phyloP scores from a whole-genome alignment of 768 basidiomycete species.

The Daedaleopsis nitida region DNA sequence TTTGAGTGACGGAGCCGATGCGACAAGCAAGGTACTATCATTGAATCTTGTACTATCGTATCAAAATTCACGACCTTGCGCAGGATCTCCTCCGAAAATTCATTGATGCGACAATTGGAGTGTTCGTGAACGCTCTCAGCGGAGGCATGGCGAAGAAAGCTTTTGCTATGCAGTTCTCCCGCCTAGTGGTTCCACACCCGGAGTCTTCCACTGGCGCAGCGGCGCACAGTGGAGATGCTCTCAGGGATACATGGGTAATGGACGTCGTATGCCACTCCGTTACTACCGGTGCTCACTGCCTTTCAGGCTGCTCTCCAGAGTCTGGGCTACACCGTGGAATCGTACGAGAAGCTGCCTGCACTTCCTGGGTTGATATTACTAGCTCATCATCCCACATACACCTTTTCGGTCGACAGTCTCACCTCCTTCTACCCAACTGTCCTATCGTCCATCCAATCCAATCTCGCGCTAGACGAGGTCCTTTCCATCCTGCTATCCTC shows the following conservation, averaged over 20 bases:
- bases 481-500: constrained; percentile 54
- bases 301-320: constrained; percentile 13
- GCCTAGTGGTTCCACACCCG: constrained; percentile 15
- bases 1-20: constrained; percentile 3
- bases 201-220: not conserved
- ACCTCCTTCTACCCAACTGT: constrained; percentile 22
- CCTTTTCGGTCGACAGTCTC: constrained; percentile 16
- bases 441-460: constrained; percentile 48
- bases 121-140: constrained; percentile 14
- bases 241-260: constrained; percentile 17
- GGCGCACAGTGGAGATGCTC: not conserved
- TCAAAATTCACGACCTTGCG: not conserved
- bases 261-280: not conserved
- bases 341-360: constrained; percentile 9
- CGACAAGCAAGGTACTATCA: constrained; percentile 3
- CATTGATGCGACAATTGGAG: constrained; percentile 2
- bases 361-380: constrained; percentile 30
- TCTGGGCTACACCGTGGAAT: constrained; percentile 27
- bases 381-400: constrained; percentile 21
- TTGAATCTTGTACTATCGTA: not conserved
- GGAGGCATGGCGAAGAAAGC: constrained; percentile 16
- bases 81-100: constrained; percentile 18
- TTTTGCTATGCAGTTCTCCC: constrained; percentile 25
- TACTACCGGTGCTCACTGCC: not conserved
- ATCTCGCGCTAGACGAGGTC: constrained; percentile 57